Percentiles rank a stretch among this genome's conserved stretches.
Conservation (phyloP, 805 yeast species). For the Nakazawaea ishiwadae region DNA sequence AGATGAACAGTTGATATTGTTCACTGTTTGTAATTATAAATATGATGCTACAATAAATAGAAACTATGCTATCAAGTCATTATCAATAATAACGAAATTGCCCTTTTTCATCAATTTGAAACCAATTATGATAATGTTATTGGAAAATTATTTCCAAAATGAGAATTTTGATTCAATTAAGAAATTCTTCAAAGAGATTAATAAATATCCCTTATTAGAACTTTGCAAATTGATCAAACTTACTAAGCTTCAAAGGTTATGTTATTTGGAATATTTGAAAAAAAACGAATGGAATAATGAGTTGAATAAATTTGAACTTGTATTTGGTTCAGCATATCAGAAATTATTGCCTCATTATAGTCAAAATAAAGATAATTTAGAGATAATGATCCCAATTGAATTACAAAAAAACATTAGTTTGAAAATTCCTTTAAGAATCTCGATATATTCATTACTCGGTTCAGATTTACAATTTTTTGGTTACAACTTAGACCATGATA, state of each 20-base stretch:
- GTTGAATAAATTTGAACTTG: slow-evolving; percentile 1
- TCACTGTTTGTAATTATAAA: slow-evolving; percentile 25
- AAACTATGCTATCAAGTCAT: slow-evolving; percentile 40
- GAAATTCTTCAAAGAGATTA: slow-evolving; percentile 18
- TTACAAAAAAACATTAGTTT: slow-evolving; percentile 1
- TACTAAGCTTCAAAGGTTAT: neutral
- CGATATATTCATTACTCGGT: slow-evolving; percentile 22
- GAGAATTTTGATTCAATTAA: slow-evolving; percentile 14
- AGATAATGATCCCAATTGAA: neutral
- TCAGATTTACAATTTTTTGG: slow-evolving; percentile 25
- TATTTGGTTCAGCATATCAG: slow-evolving; percentile 5
- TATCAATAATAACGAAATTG: slow-evolving; percentile 40
- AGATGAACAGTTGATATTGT: slow-evolving; percentile 20
- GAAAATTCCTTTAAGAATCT: slow-evolving; percentile 23
- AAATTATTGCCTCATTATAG: slow-evolving; percentile 14
- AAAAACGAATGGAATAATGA: slow-evolving; percentile 2
- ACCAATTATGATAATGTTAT: slow-evolving; percentile 41
- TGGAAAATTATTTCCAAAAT: slow-evolving; percentile 35
- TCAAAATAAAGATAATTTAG: slow-evolving; percentile 16
- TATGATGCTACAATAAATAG: slow-evolving; percentile 27
- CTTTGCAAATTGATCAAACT: neutral
- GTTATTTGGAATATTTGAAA: slow-evolving; percentile 6
- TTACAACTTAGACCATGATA: slow-evolving; percentile 24
- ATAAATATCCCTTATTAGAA: slow-evolving; percentile 24
- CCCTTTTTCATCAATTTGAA: slow-evolving; percentile 42